Conservation (phyloP, 495 filamentous ascomycete species). For the Sporormia fimetaria region DNA sequence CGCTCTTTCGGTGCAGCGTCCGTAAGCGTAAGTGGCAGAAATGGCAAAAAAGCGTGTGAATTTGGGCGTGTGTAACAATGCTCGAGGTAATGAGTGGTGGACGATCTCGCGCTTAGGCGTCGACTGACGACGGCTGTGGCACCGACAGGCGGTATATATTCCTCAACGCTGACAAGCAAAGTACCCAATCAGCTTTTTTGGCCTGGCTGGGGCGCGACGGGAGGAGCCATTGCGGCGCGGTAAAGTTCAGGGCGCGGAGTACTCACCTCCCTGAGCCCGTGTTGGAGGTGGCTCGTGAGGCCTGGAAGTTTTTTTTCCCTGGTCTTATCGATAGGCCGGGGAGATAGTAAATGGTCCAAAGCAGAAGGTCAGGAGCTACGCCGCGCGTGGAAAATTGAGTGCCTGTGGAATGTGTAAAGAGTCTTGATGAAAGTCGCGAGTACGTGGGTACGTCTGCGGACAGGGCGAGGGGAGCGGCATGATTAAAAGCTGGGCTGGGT, state of each 20-base stretch:
- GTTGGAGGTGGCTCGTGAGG: slow-evolving; percentile 7
- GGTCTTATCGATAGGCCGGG: slow-evolving; percentile 22
- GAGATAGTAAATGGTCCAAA: no score
- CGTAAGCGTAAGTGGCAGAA: no score
- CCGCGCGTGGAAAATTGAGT: no score
- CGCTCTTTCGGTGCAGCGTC: no score
- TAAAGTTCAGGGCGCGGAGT: no score
- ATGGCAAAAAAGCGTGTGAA: no score
- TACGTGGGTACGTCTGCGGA: no score
- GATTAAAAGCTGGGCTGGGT: slow-evolving; percentile 11
- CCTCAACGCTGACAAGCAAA: background rate
- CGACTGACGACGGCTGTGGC: slow-evolving; percentile 15
- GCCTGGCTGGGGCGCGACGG: background rate
- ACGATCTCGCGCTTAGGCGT: slow-evolving; percentile 11
- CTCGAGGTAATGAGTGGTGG: slow-evolving; percentile 13
- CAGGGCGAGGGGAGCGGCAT: no score
- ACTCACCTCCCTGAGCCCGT: slow-evolving; percentile 12
- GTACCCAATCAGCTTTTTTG: background rate
- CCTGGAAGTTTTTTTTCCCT: slow-evolving; percentile 5
- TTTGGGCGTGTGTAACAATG: slow-evolving; percentile 9
- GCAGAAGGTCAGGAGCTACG: no score
- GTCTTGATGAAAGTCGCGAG: no score
- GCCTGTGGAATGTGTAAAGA: background rate
- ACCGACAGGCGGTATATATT: slow-evolving; percentile 16
- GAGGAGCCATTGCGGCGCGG: slow-evolving; percentile 9